Conservation (phyloP, 129 eudicot genomes). For the Pulicaria dysenterica region DNA sequence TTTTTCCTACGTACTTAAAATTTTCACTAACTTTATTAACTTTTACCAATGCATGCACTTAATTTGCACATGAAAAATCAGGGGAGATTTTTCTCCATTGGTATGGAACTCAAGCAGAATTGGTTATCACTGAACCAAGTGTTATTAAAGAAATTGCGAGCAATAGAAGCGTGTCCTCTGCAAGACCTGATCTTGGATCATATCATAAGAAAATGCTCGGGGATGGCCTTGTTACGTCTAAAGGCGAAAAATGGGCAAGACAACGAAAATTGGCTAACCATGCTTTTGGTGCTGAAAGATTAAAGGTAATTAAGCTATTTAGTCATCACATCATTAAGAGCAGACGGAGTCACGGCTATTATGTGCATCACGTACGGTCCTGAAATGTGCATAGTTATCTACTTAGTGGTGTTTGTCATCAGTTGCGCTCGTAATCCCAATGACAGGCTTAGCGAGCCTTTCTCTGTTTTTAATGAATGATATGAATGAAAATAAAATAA, state of each 20-base stretch:
- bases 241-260: slow-evolving; percentile 53
- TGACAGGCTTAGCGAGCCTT: too few species aligned
- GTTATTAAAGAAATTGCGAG: slow-evolving; percentile 50
- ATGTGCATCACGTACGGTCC: too few species aligned
- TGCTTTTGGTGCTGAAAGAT: slow-evolving; percentile 49
- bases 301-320: slow-evolving; percentile 39
- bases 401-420: too few species aligned
- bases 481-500: too few species aligned
- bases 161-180: slow-evolving; percentile 30
- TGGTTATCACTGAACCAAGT: slow-evolving; percentile 54
- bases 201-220: slow-evolving; percentile 41
- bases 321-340: background rate
- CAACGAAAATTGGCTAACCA: slow-evolving; percentile 53
- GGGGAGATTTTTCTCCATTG: slow-evolving; percentile 52
- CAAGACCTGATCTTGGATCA: slow-evolving; percentile 32
- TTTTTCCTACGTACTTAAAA: background rate
- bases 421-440: too few species aligned
- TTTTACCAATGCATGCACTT: background rate
- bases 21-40: background rate
- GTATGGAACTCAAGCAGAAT: slow-evolving; percentile 47
- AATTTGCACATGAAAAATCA: background rate
- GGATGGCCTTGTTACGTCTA: slow-evolving; percentile 45
- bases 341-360: too few species aligned
- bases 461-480: too few species aligned
- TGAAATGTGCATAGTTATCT: too few species aligned